A percentile compares a stretch with the other conserved stretches of the same genome.
phyloP scores from a whole-genome alignment of 352 stramenopile genomes.

The Globisporangium barbulae region DNA sequence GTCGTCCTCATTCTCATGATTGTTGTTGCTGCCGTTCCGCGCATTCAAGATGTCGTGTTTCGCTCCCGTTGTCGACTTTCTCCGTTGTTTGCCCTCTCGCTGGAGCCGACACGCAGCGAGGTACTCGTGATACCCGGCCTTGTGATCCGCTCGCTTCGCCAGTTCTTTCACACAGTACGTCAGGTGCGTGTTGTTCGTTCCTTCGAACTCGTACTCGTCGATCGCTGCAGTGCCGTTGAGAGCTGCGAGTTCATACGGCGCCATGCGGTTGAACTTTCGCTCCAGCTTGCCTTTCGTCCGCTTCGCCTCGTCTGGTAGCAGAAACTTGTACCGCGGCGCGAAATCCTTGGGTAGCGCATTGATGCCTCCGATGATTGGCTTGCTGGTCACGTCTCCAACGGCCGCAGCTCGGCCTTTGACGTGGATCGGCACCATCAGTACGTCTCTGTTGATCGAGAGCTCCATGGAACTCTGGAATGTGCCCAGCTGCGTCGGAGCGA shows the following conservation, averaged over 20 bases:
- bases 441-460: constrained; percentile 43
- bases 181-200: constrained; percentile 81
- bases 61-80: constrained; percentile 23
- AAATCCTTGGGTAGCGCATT: constrained; percentile 84
- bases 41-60: constrained; percentile 50
- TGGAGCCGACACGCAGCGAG: constrained; percentile 39
- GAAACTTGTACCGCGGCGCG: constrained; percentile 86
- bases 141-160: constrained; percentile 58
- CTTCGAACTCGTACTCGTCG: constrained; percentile 80
- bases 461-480: constrained; percentile 49
- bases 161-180: constrained; percentile 87
- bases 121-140: constrained; percentile 68
- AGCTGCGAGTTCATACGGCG: constrained; percentile 59
- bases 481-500: constrained; percentile 85
- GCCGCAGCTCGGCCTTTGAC: constrained; percentile 63
- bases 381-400: constrained; percentile 32
- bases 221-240: constrained; percentile 68
- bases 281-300: constrained; percentile 50
- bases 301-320: constrained; percentile 74
- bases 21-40: constrained; percentile 28
- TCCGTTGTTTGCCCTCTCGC: constrained; percentile 35
- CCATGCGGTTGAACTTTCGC: constrained; percentile 47
- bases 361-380: constrained; percentile 49
- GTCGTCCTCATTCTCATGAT: constrained; percentile 21
- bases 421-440: constrained; percentile 52